A percentile compares a stretch with the other conserved stretches of the same genome.
Conservation (phyloP, 2,329 filamentous ascomycete species). For the Aspergillus ruber region DNA sequence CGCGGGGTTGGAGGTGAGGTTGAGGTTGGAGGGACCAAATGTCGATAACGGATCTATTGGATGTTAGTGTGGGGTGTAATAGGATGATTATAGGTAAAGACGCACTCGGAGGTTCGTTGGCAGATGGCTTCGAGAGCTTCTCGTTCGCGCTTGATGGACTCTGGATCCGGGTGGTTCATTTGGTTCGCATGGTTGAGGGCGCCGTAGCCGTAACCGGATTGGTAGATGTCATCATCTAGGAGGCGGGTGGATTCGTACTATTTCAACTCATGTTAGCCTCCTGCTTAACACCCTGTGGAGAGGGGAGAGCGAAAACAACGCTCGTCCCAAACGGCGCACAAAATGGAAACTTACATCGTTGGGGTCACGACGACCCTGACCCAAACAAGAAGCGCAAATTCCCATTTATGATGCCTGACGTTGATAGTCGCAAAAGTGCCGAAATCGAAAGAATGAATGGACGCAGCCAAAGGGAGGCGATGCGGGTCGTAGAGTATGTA, state of each 20-base stretch:
- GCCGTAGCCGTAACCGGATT: slow-evolving; percentile 38
- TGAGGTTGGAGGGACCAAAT: slow-evolving; percentile 41
- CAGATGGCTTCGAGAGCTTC: slow-evolving; percentile 43
- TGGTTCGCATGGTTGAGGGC: slow-evolving; percentile 32
- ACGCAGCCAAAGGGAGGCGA: slow-evolving; percentile 6
- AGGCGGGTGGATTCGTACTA: slow-evolving; percentile 38
- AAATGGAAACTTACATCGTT: slow-evolving; percentile 26
- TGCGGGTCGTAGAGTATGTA: slow-evolving; percentile 21
- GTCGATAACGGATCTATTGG: slow-evolving; percentile 36
- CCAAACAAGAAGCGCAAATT: slow-evolving; percentile 40
- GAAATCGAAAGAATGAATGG: slow-evolving; percentile 5
- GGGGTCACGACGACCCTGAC: slow-evolving; percentile 30
- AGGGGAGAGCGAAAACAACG: background rate
- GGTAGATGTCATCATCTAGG: slow-evolving; percentile 41
- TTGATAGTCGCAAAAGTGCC: slow-evolving; percentile 2
- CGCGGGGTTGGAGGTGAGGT: slow-evolving; percentile 33
- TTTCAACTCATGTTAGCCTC: slow-evolving; percentile 7
- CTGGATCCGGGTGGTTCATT: slow-evolving; percentile 34
- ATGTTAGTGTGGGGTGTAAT: background rate
- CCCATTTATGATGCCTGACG: slow-evolving; percentile 31
- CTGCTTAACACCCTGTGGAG: background rate
- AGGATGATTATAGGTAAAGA: slow-evolving; percentile 1
- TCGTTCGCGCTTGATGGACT: slow-evolving; percentile 37
- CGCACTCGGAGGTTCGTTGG: slow-evolving; percentile 43
- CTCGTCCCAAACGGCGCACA: background rate